These are phyloP conservation scores for Boechera retrofracta DNA, from an alignment of 345 rosid species.

Conservation along the genomic window DNA sequence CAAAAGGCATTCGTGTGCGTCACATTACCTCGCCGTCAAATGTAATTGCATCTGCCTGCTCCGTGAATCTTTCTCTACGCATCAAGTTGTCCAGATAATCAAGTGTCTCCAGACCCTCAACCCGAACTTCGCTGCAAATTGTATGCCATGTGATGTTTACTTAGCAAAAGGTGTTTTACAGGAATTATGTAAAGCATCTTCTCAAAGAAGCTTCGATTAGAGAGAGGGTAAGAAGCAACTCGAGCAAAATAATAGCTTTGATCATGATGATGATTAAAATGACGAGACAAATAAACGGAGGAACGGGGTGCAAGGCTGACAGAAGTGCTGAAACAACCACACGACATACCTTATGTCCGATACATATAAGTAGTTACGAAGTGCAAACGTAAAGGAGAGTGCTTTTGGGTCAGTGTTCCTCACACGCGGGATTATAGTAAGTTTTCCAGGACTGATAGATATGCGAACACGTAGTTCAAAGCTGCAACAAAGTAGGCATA, in stretches of 20 bases:
- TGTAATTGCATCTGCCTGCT: slow-evolving; percentile 91
- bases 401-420: slow-evolving; percentile 79
- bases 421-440: slow-evolving; percentile 88
- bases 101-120: slow-evolving; percentile 92
- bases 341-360: slow-evolving; percentile 82
- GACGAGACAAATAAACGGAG: not conserved
- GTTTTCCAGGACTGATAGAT: slow-evolving; percentile 72
- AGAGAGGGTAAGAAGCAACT: not conserved
- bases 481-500: slow-evolving; percentile 53
- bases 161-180: not conserved
- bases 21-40: slow-evolving; percentile 76
- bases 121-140: slow-evolving; percentile 84
- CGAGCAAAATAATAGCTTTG: not conserved
- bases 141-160: slow-evolving; percentile 34
- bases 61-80: slow-evolving; percentile 69
- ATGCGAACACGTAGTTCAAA: slow-evolving; percentile 90
- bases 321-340: too few relatives aligned
- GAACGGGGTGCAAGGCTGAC: not conserved
- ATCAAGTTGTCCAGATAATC: slow-evolving; percentile 78
- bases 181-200: not conserved
- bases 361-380: slow-evolving; percentile 76
- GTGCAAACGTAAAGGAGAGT: slow-evolving; percentile 73
- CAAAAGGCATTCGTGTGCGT: not conserved
- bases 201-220: not conserved
- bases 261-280: not conserved